Percentiles rank a stretch among this genome's conserved stretches.
phyloP scores from a whole-genome alignment of 148 eudicot species.

The Rhododendron kiyosumense region DNA sequence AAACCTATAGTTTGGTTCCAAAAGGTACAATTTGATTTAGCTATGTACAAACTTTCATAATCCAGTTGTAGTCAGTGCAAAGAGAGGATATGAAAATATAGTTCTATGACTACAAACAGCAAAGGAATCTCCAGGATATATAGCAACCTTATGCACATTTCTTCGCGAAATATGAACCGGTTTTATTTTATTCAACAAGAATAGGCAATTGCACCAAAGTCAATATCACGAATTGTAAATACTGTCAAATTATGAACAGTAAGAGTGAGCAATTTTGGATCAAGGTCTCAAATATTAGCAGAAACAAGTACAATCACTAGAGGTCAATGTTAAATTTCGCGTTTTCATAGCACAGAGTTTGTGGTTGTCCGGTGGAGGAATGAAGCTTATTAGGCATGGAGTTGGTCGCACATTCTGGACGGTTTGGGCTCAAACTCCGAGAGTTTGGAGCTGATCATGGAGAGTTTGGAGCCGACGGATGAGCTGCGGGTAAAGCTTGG shows the following conservation, averaged over 20 bases:
- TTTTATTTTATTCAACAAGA: background rate
- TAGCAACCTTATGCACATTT: background rate
- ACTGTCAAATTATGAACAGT: background rate
- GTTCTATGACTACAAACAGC: background rate
- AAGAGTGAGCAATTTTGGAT: background rate
- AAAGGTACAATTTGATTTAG: background rate
- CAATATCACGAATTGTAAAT: background rate
- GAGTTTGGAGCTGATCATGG: slow-evolving; percentile 29
- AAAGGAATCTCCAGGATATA: background rate
- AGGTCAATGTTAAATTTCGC: background rate
- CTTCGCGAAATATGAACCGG: background rate
- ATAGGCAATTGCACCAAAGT: background rate
- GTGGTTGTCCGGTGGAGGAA: background rate
- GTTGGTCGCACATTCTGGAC: background rate
- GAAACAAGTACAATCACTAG: background rate
- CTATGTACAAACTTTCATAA: background rate
- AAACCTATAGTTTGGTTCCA: background rate
- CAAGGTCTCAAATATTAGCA: background rate
- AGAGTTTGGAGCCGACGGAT: slow-evolving; percentile 44
- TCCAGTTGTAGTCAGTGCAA: background rate
- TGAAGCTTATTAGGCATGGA: background rate
- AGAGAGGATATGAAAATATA: background rate
- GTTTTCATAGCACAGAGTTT: slow-evolving; percentile 8
- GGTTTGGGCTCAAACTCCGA: slow-evolving; percentile 22
- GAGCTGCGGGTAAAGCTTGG: slow-evolving; percentile 14